These are phyloP conservation scores for Solanum chilense DNA, from an alignment of 257 asterid genomes.

Conservation along the genomic window DNA sequence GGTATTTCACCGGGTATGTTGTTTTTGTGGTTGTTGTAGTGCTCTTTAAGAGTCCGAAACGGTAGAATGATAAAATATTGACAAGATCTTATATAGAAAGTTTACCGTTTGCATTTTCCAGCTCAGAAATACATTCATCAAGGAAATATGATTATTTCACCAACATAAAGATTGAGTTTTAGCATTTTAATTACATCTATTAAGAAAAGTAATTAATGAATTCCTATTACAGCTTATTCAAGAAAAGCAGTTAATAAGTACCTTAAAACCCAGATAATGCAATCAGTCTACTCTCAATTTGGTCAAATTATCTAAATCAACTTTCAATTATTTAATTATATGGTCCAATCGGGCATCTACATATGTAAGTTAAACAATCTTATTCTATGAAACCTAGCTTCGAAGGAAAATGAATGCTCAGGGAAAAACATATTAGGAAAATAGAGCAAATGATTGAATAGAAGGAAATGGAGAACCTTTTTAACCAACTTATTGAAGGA, in stretches of 20 bases:
- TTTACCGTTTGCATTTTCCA: neutral
- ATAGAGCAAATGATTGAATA: neutral
- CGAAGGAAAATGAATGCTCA: neutral
- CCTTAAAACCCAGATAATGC: neutral
- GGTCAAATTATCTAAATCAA: neutral
- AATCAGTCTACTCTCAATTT: neutral
- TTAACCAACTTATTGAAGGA: neutral
- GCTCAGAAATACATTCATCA: neutral
- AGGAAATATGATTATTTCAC: neutral
- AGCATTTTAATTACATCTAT: neutral
- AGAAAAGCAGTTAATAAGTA: neutral
- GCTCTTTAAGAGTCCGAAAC: too few species aligned
- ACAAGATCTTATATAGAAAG: neutral
- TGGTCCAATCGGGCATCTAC: neutral
- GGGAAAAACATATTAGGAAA: neutral
- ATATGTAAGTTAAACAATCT: neutral
- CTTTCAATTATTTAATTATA: too few species aligned
- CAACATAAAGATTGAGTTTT: neutral
- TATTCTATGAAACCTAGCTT: neutral
- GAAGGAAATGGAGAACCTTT: neutral
- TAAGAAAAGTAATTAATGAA: neutral
- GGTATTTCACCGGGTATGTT: too few species aligned
- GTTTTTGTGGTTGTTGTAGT: too few species aligned
- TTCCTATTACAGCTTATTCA: neutral
- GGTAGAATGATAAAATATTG: too few species aligned